Evolutionary conservation across 1,284 basidiomycete genomes (phyloP).

Genomic region (Neolentinus lepideus): DNA sequence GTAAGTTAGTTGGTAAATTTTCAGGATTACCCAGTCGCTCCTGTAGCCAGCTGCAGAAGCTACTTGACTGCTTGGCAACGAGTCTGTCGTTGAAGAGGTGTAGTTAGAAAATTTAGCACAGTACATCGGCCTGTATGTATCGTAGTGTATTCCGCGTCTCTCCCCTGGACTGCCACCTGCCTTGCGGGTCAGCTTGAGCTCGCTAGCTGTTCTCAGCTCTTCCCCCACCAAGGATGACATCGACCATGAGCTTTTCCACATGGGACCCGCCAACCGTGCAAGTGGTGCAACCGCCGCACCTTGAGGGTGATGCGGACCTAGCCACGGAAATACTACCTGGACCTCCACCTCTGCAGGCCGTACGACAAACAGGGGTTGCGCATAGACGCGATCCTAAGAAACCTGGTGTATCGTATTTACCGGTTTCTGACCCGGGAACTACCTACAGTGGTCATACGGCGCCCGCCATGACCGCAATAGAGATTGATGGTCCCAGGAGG

Average conservation of each 20-base stretch:
- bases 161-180: not conserved
- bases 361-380: constrained; percentile 45
- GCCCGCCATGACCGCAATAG: constrained; percentile 46
- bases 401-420: constrained; percentile 65
- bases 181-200: not conserved
- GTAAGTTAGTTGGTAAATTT: not conserved
- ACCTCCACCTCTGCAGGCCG: constrained; percentile 61
- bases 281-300: constrained; percentile 65
- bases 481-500: constrained; percentile 53
- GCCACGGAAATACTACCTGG: constrained; percentile 82
- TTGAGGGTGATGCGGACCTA: constrained; percentile 68
- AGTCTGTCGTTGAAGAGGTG: not conserved
- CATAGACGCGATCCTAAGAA: constrained; percentile 74
- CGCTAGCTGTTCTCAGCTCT: not conserved
- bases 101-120: not conserved
- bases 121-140: not conserved
- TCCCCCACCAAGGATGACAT: constrained; percentile 25
- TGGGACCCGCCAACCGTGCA: constrained; percentile 63
- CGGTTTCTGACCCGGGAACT: constrained; percentile 73
- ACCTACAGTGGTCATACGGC: constrained; percentile 62
- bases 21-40: not conserved
- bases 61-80: too few species aligned
- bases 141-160: not conserved
- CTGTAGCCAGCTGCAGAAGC: too few species aligned
- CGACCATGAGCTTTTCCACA: constrained; percentile 58